Conservation (phyloP, 108 stramenopile species). For the Conticribra weissflogii region DNA sequence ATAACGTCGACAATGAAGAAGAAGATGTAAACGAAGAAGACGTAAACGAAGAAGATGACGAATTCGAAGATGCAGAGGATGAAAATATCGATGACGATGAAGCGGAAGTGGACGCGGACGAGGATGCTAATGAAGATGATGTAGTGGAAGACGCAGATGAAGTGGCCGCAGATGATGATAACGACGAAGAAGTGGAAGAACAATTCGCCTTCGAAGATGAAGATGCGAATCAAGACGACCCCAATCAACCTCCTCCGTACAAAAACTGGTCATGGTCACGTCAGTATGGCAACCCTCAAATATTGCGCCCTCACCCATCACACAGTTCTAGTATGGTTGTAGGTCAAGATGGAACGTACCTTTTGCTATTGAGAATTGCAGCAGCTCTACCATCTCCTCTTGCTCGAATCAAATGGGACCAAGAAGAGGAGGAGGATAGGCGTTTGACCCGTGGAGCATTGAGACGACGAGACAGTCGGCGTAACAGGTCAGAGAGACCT, state of each 20-base stretch:
- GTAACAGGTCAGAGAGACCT: not conserved
- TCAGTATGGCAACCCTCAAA: conserved; percentile 46
- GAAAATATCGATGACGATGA: conserved; percentile 4
- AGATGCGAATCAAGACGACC: conserved; percentile 21
- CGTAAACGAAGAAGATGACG: conserved; percentile 6
- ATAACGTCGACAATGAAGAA: not conserved
- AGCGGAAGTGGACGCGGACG: conserved; percentile 16
- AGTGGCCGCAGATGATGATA: conserved; percentile 14
- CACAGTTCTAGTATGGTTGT: conserved; percentile 48
- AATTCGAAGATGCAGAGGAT: conserved; percentile 8
- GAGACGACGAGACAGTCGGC: conserved; percentile 5
- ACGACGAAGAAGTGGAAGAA: conserved; percentile 5
- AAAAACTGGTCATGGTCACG: conserved; percentile 50
- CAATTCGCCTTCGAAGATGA: conserved; percentile 25
- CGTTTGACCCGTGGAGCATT: conserved; percentile 32
- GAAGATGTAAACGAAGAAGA: conserved; percentile 9
- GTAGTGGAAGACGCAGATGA: conserved; percentile 29
- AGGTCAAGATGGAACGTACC: conserved; percentile 48
- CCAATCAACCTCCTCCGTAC: conserved; percentile 37
- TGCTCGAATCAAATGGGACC: conserved; percentile 48
- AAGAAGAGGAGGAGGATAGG: conserved; percentile 48
- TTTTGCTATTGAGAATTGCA: conserved; percentile 35
- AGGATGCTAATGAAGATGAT: conserved; percentile 23
- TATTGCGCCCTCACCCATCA: conserved; percentile 42
- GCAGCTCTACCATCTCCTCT: conserved; percentile 43